Conservation (phyloP, 2,329 filamentous ascomycete species). For the Lachnellula suecica region DNA sequence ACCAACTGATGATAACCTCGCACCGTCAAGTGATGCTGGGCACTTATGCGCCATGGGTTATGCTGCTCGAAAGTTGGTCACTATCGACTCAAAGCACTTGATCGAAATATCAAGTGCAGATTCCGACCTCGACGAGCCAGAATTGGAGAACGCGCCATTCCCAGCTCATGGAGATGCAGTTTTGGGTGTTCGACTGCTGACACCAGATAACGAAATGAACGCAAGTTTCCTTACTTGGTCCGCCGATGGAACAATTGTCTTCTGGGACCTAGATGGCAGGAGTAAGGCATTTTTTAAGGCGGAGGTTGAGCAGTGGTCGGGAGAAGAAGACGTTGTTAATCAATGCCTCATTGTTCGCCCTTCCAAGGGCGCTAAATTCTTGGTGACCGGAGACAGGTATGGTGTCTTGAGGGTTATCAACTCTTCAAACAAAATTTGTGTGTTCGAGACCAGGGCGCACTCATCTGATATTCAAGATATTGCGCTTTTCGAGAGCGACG, state of each 20-base stretch:
- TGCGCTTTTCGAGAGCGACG: slow-evolving; percentile 63
- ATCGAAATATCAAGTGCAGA: slow-evolving; percentile 58
- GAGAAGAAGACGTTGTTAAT: slow-evolving; percentile 51
- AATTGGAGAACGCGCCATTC: slow-evolving; percentile 48
- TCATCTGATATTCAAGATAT: slow-evolving; percentile 82
- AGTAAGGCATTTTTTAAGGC: slow-evolving; percentile 65
- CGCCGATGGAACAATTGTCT: slow-evolving; percentile 72
- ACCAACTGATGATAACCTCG: slow-evolving; percentile 13
- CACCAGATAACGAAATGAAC: slow-evolving; percentile 55
- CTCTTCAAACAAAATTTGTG: slow-evolving; percentile 54
- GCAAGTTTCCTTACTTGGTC: slow-evolving; percentile 91
- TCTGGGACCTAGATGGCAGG: slow-evolving; percentile 77
- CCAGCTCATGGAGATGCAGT: slow-evolving; percentile 64
- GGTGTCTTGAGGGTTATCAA: slow-evolving; percentile 78
- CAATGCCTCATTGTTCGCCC: slow-evolving; percentile 60
- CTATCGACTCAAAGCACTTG: slow-evolving; percentile 72
- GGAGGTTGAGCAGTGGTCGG: slow-evolving; percentile 64
- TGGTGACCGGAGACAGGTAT: slow-evolving; percentile 83
- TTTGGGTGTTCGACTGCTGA: slow-evolving; percentile 71
- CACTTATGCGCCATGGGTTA: slow-evolving; percentile 67
- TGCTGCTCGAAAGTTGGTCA: slow-evolving; percentile 65
- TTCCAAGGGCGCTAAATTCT: slow-evolving; percentile 59
- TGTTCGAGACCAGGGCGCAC: slow-evolving; percentile 81
- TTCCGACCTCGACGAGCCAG: slow-evolving; percentile 33
- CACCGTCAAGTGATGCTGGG: slow-evolving; percentile 31